A percentile compares a stretch with the other conserved stretches of the same genome.
These are phyloP conservation scores for Oryza longistaminata DNA, from an alignment of 176 grass and related monocot genomes.

Conservation along the genomic window DNA sequence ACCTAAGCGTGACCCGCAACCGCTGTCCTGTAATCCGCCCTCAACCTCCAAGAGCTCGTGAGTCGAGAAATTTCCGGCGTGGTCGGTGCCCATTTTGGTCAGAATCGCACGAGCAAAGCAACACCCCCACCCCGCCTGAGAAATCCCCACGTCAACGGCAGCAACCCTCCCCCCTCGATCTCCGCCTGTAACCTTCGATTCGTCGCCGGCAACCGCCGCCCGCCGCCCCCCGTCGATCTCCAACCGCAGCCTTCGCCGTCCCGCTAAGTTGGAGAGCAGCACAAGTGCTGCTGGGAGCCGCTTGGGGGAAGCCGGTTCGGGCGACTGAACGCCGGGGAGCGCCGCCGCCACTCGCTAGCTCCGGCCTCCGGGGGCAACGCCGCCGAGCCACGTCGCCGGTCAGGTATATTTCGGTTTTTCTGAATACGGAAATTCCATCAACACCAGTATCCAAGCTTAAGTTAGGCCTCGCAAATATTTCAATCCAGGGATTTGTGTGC, in stretches of 20 bases:
- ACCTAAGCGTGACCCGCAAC: not conserved
- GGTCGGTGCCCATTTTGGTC: conserved; percentile 31
- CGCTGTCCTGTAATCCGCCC: not conserved
- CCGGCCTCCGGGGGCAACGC: too few relatives aligned
- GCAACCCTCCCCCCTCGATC: too few relatives aligned
- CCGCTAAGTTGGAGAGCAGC: too few relatives aligned
- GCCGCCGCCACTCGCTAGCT: too few relatives aligned
- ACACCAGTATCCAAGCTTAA: not conserved
- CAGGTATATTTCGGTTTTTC: not conserved
- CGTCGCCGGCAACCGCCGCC: too few relatives aligned
- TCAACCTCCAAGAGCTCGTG: conserved; percentile 13
- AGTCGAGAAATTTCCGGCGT: conserved; percentile 31
- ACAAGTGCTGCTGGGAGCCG: too few relatives aligned
- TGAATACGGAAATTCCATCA: not conserved
- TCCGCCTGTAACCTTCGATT: too few relatives aligned
- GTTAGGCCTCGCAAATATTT: not conserved
- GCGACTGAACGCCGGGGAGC: too few relatives aligned
- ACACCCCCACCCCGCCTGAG: not conserved
- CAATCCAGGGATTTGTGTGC: not conserved
- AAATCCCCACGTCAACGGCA: not conserved
- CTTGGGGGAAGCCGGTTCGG: too few relatives aligned
- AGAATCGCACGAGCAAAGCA: not conserved
- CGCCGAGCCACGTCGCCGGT: too few relatives aligned
- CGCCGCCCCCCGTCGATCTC: too few relatives aligned
- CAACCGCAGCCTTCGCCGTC: too few relatives aligned